These are phyloP conservation scores for Posidonia oceanica DNA, from an alignment of 116 monocot species.

Conservation along the genomic window DNA sequence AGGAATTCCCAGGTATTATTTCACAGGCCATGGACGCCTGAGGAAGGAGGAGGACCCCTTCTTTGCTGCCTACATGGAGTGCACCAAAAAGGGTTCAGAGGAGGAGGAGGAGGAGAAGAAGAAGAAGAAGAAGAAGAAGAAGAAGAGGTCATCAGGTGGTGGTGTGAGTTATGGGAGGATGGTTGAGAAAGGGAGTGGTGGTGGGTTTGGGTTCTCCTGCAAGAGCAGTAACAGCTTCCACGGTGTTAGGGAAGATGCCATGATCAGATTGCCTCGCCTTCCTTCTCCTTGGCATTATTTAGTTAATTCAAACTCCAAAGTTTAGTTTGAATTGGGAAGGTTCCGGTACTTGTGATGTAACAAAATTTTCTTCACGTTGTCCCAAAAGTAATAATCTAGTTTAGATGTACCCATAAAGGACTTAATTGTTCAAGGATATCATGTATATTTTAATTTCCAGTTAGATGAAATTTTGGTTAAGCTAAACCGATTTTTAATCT, in stretches of 20 bases:
- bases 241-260: constrained; percentile 5
- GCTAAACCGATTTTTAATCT: too few species aligned
- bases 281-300: not conserved
- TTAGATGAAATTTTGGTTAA: too few species aligned
- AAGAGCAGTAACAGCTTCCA: not conserved
- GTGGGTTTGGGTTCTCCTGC: constrained; percentile 7
- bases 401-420: too few species aligned
- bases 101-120: not conserved
- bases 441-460: too few species aligned
- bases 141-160: not conserved
- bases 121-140: constrained; percentile 2
- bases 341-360: too few species aligned
- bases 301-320: too few species aligned
- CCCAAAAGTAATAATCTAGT: too few species aligned
- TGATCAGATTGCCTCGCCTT: constrained; percentile 2
- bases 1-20: not conserved
- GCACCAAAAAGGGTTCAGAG: not conserved
- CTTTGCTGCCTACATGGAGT: constrained; percentile 1
- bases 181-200: not conserved
- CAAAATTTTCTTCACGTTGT: too few species aligned
- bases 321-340: too few species aligned
- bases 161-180: not conserved
- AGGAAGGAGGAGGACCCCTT: constrained; percentile 9
- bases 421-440: too few species aligned
- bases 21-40: not conserved